Base-by-base conservation (phyloP, 2,329 filamentous ascomycete genomes). In the Fusarium albosuccineum region DNA sequence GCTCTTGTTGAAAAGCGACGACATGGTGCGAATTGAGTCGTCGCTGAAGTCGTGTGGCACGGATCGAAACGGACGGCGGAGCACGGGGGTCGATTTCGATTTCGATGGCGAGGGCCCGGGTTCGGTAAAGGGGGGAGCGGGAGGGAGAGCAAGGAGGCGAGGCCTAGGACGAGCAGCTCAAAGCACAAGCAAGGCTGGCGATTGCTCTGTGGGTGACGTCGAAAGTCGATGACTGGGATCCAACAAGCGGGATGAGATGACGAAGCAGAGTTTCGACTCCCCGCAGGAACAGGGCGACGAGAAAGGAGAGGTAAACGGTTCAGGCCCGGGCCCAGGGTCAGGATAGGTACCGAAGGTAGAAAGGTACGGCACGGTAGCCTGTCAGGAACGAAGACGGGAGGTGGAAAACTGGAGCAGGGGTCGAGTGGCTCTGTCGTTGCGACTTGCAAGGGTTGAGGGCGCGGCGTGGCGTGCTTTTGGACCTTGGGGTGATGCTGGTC, bases 1-100 rank as follows among this genome's bases (percentile, higher is more conserved):
- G 62, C 70, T 70, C 64, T 75, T 75, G 57, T 68, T 73, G 59
- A 74, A 57, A 58, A 73, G 69, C 68, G 77, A 72, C 63, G 78
- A 72, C 77, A 80, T 80, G 49, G 52, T 65, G 57, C 54, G 40
- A 42, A 45, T 30, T 44, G 27, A 57, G 53, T 56, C 30, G 59
- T 49, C 44, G 57, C 39, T 49, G 45, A 34, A 22, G 45, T 36
- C 45, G 45, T 58, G 67, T 52, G 50, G 52, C 57, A 61, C 49
- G 54, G 64, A 57, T 56, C 41, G 69, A 64, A 59, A 50, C 59
- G 39, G 53, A 52, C 53, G 56, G 62, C 60, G 52, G 45, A 60
- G 51, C 48, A 56, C 44, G 48, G 56, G 30, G 30, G 30, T 8
- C 10, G 30, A 10, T 37, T 63, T 49, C 51, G 60, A 64, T 58